Evolutionary conservation across 257 asterid genomes (phyloP).

Genomic region (Solanum peruvianum): DNA sequence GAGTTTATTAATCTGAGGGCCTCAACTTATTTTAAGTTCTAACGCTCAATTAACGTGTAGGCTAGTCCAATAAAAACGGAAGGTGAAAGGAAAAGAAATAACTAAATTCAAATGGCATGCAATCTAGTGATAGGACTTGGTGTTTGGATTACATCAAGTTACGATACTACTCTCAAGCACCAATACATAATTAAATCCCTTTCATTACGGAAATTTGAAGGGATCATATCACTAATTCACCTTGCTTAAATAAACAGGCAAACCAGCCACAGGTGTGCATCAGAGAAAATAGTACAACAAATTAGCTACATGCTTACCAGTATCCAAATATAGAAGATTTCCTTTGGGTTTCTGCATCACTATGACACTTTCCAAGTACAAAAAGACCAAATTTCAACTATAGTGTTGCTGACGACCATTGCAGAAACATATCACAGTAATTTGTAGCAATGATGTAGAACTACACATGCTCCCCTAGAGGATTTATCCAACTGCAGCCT

Average conservation of each 20-base stretch:
- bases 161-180: not conserved
- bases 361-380: not conserved
- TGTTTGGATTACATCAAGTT: not conserved
- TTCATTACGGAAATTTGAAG: not conserved
- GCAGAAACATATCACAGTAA: not conserved
- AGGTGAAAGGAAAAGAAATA: not conserved
- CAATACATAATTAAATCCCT: not conserved
- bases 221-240: not conserved
- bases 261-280: not conserved
- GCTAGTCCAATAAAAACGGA: not conserved
- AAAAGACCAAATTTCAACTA: not conserved
- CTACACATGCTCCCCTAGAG: not conserved
- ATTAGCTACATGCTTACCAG: not conserved
- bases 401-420: not conserved
- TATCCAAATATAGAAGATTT: not conserved
- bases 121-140: not conserved
- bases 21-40: not conserved
- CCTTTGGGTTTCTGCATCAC: not conserved
- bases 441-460: not conserved
- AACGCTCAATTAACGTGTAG: not conserved
- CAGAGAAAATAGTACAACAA: not conserved
- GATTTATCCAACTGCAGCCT: not conserved
- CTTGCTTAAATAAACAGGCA: not conserved
- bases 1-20: not conserved
- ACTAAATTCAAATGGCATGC: not conserved